These are phyloP conservation scores for Aureobasidium pullulans DNA, from an alignment of 2,329 filamentous ascomycete genomes.

Conservation along the genomic window DNA sequence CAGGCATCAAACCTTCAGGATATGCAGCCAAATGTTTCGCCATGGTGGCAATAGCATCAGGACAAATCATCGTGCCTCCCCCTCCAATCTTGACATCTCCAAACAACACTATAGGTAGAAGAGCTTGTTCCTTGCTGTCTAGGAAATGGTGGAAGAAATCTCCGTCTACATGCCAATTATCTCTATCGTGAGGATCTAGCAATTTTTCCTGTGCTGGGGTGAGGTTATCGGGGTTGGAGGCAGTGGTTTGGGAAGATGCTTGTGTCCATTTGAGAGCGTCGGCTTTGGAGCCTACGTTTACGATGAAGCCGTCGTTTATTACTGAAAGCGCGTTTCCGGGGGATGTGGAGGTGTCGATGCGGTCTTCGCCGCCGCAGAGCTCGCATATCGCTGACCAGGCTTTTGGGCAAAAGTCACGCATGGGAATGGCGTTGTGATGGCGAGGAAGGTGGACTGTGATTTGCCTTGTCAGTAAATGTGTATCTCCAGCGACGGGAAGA, in stretches of 20 bases:
- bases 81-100: constrained; percentile 54
- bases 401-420: constrained; percentile 49
- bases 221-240: neutral
- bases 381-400: constrained; percentile 62
- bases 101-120: constrained; percentile 62
- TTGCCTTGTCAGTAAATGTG: constrained; percentile 47
- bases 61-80: constrained; percentile 59
- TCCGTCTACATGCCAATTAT: constrained; percentile 62
- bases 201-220: neutral
- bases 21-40: constrained; percentile 47
- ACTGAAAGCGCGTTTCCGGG: constrained; percentile 20
- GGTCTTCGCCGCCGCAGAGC: constrained; percentile 56
- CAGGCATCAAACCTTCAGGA: constrained; percentile 58
- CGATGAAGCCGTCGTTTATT: constrained; percentile 62
- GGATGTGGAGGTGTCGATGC: constrained; percentile 37
- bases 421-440: neutral
- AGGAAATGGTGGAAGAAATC: constrained; percentile 68
- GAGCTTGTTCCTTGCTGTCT: constrained; percentile 60
- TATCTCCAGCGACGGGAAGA: too few relatives aligned
- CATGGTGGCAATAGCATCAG: constrained; percentile 50
- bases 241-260: constrained; percentile 25
- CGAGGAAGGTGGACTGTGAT: constrained; percentile 39
- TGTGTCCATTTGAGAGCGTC: constrained; percentile 42
- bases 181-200: constrained; percentile 36
- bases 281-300: constrained; percentile 56